Evolutionary conservation across 306 rosid species (phyloP).

Genomic region (Vachellia collinsii): DNA sequence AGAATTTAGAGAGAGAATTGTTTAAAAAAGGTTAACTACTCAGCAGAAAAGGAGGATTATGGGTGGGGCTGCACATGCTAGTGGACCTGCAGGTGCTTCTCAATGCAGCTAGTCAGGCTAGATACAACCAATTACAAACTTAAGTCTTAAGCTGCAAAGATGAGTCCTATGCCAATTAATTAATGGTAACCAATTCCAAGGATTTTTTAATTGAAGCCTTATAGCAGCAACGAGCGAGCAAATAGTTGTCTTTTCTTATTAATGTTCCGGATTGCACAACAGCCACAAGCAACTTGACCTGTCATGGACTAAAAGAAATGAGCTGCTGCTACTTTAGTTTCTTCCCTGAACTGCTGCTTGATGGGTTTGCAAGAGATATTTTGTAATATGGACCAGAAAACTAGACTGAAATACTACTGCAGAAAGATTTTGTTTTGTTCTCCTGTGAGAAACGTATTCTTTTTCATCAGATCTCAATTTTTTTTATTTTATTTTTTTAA

Average conservation of each 20-base stretch:
- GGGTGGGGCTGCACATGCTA: constrained; percentile 7
- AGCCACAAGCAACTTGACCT: neutral
- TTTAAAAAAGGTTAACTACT: neutral
- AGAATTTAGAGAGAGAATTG: no score
- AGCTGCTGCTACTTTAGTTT: neutral
- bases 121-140: neutral
- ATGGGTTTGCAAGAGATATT: neutral
- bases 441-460: neutral
- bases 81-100: neutral
- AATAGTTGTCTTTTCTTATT: constrained; percentile 9
- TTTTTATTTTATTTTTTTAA: neutral
- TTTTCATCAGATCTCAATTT: neutral
- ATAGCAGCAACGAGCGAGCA: constrained; percentile 5
- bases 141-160: neutral
- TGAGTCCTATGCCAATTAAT: neutral
- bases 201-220: constrained; percentile 17
- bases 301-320: neutral
- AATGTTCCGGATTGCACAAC: neutral
- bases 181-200: neutral
- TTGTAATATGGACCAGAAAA: neutral
- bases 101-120: constrained; percentile 5
- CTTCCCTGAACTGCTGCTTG: neutral
- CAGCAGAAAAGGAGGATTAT: neutral
- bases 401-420: neutral
- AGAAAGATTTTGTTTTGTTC: neutral